phyloP scores from a whole-genome alignment of 352 stramenopile species.

The Globisporangium yorkense region DNA sequence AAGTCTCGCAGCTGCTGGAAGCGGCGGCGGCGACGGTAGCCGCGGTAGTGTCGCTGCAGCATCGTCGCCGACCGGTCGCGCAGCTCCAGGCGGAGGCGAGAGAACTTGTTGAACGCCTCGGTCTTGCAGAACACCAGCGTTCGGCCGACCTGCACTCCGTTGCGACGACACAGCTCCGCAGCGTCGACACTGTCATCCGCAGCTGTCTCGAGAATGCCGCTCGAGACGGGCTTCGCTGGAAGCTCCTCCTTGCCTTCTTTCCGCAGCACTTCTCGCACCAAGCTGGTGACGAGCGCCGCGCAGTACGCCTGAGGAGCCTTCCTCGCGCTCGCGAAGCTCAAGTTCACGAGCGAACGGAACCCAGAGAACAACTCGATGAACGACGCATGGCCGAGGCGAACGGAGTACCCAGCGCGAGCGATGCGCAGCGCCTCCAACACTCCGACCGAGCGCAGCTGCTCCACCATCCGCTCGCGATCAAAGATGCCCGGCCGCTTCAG shows the following conservation, averaged over 20 bases:
- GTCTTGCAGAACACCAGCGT: conserved; percentile 66
- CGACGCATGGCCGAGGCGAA: conserved; percentile 89
- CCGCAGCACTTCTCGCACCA: conserved; percentile 7
- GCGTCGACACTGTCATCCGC: neutral
- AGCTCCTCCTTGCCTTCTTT: conserved; percentile 1
- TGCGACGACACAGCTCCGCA: conserved; percentile 10
- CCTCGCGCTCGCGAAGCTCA: conserved; percentile 11
- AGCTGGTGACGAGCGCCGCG: conserved; percentile 1
- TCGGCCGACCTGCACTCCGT: conserved; percentile 51
- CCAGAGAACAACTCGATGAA: conserved; percentile 84
- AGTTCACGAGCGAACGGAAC: conserved; percentile 36
- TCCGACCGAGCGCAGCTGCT: conserved; percentile 96
- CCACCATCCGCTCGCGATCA: conserved; percentile 87
- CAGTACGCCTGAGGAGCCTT: conserved; percentile 26
- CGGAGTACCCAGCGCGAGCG: conserved; percentile 93
- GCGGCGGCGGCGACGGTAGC: conserved; percentile 27
- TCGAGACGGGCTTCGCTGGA: neutral
- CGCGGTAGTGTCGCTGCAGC: conserved; percentile 42
- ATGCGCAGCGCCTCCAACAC: conserved; percentile 96
- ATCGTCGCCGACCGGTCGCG: conserved; percentile 26
- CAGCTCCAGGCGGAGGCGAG: conserved; percentile 35
- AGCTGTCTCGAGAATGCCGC: conserved; percentile 3
- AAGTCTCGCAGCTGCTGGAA: conserved; percentile 32
- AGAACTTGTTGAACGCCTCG: conserved; percentile 47
- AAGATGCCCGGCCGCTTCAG: conserved; percentile 60